Evolutionary conservation across 2,329 filamentous ascomycete species (phyloP), one percentile per base, ranked within the genome.

Genomic region (Hypoxylon sp.): DNA sequence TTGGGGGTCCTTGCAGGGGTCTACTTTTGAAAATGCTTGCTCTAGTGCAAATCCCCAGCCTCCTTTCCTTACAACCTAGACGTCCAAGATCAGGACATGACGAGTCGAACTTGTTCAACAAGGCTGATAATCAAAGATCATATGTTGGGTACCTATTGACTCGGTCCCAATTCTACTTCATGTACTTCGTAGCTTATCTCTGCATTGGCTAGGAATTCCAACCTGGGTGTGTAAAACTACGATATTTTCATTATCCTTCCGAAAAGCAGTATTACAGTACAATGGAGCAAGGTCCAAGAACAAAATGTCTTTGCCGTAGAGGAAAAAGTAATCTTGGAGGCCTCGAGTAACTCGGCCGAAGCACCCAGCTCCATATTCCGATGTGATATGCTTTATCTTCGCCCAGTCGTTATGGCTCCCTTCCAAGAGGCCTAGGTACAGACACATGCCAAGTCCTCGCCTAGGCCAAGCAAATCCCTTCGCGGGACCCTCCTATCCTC

Each of bases 31-130:
- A 15, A 34, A 11, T 13, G 10, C 10, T 34, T 13, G 32, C 10
- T 15, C 15, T 34, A 44, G 41, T n/a, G 17, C 41, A 20, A 20
- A 22, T 58, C 32, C 61, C 61, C 61, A 64, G 56, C 61, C 57
- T 20, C 13, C 13, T 34, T 34, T 15, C 32, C 11, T 34, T 15
- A 15, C 32, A 2, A 15, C 32, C 13, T 15, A 34, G 13, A 13
- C 7, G 3, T 10, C 30, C 30, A 13, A 32, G 7, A 32, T 32
- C 11, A 10, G 30, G 24, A 26, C 7, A 26, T 26, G 24, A 26
- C 4, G 7, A 4, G 7, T 26, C 24, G n/a, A n/a, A n/a, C n/a
- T n/a, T n/a, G n/a, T n/a, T n/a, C n/a, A n/a, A n/a, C n/a, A n/a
- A 26, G 24, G 24, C 24, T 26, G 24, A 4, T 26, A 7, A 26